Base-by-base conservation (phyloP, 768 basidiomycete species). In the Suillus bovinus region DNA sequence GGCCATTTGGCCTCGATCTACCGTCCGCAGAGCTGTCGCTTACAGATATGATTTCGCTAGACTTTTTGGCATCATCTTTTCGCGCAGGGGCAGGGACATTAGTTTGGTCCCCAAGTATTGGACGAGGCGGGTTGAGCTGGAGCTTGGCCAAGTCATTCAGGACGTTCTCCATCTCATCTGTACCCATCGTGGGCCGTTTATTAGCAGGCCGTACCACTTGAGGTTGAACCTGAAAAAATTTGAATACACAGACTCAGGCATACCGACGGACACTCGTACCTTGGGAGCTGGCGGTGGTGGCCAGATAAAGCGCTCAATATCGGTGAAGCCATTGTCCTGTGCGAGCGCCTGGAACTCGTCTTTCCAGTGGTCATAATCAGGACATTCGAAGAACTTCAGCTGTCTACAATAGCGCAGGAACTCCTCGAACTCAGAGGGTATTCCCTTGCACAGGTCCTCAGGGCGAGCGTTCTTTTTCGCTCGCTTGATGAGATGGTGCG, bases 371-470 rank as follows among this genome's bases (percentile, higher is more conserved):
- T 72, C 78, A 63, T 93, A 93, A 69, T 91, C 85, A 10, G 90
- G 90, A 46, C 78, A 75, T 55, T 89, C 87, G n/a, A 79, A 76
- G 69, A 91, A 93, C 52, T 82, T 81, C 72, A 92, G 77, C 71
- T 83, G 80, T 54, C 91, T 79, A 67, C 87, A 89, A 71, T 90
- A 91, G 58, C 84, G 76, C 59, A 93, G 76, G 64, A 92, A 90
- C 56, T 90, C 89, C 73, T 92, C 90, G 62, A 92, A 92, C 67
- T 84, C 86, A 3, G 77, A 76, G 0, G 90, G 90, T 33, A 93
- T 74, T 20, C 87, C 86, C 52, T 81, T 81, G 63, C 89, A 92
- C 29, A 93, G 78, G 42, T 85, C 82, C 67, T 90, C 88, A 34
- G 89, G 85, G 0, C 77, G 78, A 1, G 88, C 85, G 39, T 70